Conservation (phyloP, 225 moss, liverwort and hornwort genomes). For the Physcomitrium patens region DNA sequence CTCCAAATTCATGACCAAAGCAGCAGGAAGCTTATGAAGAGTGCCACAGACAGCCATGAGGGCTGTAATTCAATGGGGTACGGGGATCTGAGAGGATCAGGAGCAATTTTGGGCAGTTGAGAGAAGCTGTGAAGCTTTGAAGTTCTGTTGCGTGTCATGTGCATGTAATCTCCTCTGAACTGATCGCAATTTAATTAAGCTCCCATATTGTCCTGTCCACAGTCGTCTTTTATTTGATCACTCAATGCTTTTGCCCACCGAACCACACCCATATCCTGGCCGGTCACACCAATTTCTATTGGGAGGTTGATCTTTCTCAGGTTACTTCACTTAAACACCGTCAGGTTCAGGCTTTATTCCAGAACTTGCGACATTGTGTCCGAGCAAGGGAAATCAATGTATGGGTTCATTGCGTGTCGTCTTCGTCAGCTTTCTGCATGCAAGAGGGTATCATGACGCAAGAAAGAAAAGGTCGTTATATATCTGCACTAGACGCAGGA, state of each 20-base stretch:
- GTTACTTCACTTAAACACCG: too few species aligned
- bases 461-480: neutral
- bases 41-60: constrained; percentile 1
- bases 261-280: neutral
- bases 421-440: constrained; percentile 26
- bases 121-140: too few species aligned
- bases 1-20: neutral
- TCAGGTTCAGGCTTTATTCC: too few species aligned
- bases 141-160: neutral
- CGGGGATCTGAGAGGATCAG: neutral
- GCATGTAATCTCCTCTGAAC: constrained; percentile 1
- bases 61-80: neutral
- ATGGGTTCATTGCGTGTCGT: neutral
- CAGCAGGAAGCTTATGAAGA: neutral
- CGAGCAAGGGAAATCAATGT: constrained; percentile 18
- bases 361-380: too few species aligned
- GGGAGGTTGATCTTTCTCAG: neutral
- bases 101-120: neutral
- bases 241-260: neutral
- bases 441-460: constrained; percentile 18
- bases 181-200: neutral
- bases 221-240: neutral
- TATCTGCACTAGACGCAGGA: constrained; percentile 14
- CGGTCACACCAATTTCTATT: neutral
- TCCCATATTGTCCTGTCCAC: too few species aligned